Percentiles rank a stretch among this genome's conserved stretches.
These are phyloP conservation scores for Phytophthora sp. DNA, from an alignment of 352 stramenopile species.

Conservation along the genomic window DNA sequence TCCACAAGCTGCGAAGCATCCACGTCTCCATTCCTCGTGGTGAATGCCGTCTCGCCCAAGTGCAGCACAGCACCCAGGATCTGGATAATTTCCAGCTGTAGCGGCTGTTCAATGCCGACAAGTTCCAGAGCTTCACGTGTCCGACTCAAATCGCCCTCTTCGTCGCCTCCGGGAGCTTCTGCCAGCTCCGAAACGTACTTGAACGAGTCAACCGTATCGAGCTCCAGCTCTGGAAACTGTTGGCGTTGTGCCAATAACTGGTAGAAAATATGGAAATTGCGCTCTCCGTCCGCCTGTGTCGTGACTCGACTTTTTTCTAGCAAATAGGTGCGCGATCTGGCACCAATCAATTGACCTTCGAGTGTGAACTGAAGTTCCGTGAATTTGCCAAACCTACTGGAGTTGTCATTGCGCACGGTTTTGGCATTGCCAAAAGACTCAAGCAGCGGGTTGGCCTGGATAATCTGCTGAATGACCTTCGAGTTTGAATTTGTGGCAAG, in stretches of 20 bases:
- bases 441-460: constrained; percentile 91
- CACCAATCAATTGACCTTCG: constrained; percentile 80
- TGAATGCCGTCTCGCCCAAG: constrained; percentile 92
- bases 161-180: constrained; percentile 39
- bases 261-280: constrained; percentile 97
- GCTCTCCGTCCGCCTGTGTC: constrained; percentile 82
- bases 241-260: constrained; percentile 79
- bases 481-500: constrained; percentile 82
- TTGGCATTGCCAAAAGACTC: constrained; percentile 90
- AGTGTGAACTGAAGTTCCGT: constrained; percentile 83
- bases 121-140: constrained; percentile 89
- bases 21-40: constrained; percentile 70
- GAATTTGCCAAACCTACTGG: constrained; percentile 87
- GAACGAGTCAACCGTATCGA: constrained; percentile 54
- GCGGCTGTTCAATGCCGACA: constrained; percentile 85
- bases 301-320: constrained; percentile 93
- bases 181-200: constrained; percentile 68
- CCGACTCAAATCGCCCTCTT: constrained; percentile 66
- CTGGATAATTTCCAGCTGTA: constrained; percentile 88
- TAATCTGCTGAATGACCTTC: constrained; percentile 95
- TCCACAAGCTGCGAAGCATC: constrained; percentile 75
- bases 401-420: constrained; percentile 89
- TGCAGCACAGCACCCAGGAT: constrained; percentile 92
- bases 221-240: constrained; percentile 65
- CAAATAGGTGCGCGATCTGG: constrained; percentile 89